Conservation (phyloP, 2,329 filamentous ascomycete species). For the Aureobasidium musti region DNA sequence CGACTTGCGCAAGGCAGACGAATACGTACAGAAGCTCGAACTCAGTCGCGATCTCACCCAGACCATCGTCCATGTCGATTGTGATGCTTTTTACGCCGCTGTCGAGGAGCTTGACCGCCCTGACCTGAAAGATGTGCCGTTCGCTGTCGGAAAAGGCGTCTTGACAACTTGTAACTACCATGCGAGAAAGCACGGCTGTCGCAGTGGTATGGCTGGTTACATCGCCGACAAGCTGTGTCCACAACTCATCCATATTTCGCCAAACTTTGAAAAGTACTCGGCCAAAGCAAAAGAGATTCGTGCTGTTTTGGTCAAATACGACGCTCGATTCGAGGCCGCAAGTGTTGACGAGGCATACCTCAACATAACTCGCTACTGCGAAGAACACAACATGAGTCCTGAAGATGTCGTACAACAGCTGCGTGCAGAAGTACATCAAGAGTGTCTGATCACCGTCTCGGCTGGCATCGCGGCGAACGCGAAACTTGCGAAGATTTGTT, state of each 20-base stretch:
- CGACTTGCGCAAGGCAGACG: constrained; percentile 75
- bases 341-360: constrained; percentile 97
- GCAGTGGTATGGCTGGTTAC: constrained; percentile 94
- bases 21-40: constrained; percentile 78
- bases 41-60: constrained; percentile 77
- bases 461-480: constrained; percentile 94
- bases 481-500: constrained; percentile 91
- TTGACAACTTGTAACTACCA: constrained; percentile 81
- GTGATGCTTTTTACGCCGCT: constrained; percentile 95
- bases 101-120: constrained; percentile 77
- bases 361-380: constrained; percentile 85
- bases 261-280: constrained; percentile 88
- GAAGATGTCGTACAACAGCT: constrained; percentile 76
- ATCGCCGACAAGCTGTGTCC: constrained; percentile 95
- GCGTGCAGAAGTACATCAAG: constrained; percentile 72
- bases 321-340: constrained; percentile 85
- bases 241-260: constrained; percentile 74
- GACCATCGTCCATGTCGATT: constrained; percentile 86
- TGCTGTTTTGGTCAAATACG: constrained; percentile 79
- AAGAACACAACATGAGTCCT: constrained; percentile 65
- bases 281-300: constrained; percentile 88
- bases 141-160: constrained; percentile 80
- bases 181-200: constrained; percentile 84
- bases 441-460: constrained; percentile 82
- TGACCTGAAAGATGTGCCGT: constrained; percentile 81